Conservation (phyloP, 257 asterid species). For the Coffea canephora region DNA sequence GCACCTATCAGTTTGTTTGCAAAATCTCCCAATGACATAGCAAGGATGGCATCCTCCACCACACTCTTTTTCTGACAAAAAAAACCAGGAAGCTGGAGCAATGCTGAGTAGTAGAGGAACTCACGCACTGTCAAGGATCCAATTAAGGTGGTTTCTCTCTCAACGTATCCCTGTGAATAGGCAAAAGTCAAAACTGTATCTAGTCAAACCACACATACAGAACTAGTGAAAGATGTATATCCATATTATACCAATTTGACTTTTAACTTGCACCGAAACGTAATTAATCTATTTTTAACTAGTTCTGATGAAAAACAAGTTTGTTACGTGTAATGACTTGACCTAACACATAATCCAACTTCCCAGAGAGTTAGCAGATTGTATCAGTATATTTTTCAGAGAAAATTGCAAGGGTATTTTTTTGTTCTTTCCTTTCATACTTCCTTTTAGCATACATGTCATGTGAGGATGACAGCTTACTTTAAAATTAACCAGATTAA, state of each 20-base stretch:
- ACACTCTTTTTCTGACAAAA: constrained; percentile 63
- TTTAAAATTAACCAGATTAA: background rate
- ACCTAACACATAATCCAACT: background rate
- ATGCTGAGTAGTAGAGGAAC: constrained; percentile 92
- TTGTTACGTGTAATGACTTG: background rate
- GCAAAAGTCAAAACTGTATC: constrained; percentile 16
- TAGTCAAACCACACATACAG: constrained; percentile 19
- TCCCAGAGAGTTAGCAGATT: background rate
- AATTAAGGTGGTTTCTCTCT: constrained; percentile 83
- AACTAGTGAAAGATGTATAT: background rate
- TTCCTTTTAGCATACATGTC: background rate
- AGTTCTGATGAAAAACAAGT: background rate
- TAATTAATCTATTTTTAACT: background rate
- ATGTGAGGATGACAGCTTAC: background rate
- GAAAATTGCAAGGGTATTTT: too few relatives aligned
- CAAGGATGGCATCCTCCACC: constrained; percentile 83
- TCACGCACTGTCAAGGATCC: constrained; percentile 99
- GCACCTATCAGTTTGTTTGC: constrained; percentile 95
- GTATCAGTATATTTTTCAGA: background rate
- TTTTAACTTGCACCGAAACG: background rate
- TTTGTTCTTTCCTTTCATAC: background rate
- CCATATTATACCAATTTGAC: background rate
- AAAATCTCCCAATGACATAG: constrained; percentile 93
- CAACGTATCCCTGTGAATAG: constrained; percentile 74
- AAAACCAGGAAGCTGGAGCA: constrained; percentile 97